Percentiles rank a stretch among this genome's conserved stretches.
These are phyloP conservation scores for Blastobotrys capitulatus DNA, from an alignment of 1,139 yeast species.

Conservation along the genomic window DNA sequence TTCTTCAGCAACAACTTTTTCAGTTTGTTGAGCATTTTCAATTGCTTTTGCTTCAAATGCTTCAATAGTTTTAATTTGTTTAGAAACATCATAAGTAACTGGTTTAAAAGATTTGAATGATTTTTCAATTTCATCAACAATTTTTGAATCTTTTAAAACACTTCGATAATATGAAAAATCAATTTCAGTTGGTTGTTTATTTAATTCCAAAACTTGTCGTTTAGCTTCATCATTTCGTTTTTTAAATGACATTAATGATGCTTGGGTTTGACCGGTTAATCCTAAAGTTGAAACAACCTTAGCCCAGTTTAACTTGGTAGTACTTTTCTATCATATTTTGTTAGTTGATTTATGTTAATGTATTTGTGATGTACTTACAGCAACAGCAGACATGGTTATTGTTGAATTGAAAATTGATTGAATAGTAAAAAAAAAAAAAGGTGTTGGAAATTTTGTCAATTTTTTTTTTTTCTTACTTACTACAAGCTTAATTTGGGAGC, in stretches of 20 bases:
- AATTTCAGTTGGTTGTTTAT: constrained; percentile 66
- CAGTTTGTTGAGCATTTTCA: constrained; percentile 93
- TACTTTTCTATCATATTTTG: constrained; percentile 38
- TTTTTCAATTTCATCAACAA: constrained; percentile 76
- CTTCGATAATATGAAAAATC: constrained; percentile 80
- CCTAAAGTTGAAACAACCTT: constrained; percentile 84
- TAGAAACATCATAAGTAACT: constrained; percentile 75
- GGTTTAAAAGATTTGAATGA: constrained; percentile 76
- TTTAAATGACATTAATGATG: constrained; percentile 85
- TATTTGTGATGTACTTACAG: constrained; percentile 7
- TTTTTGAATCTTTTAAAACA: constrained; percentile 71
- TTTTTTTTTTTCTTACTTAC: too few species aligned
- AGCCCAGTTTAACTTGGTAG: constrained; percentile 93
- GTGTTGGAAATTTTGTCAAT: too few species aligned
- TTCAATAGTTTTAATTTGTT: constrained; percentile 87
- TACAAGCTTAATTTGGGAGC: too few species aligned
- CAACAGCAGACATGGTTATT: constrained; percentile 33
- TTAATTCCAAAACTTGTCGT: constrained; percentile 65
- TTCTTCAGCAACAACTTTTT: constrained; percentile 81
- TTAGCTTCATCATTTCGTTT: constrained; percentile 98
- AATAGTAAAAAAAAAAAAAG: background rate
- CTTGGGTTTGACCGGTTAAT: constrained; percentile 86
- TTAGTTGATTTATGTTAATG: background rate
- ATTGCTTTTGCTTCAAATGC: constrained; percentile 93
- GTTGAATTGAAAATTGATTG: background rate